phyloP scores from a whole-genome alignment of 768 basidiomycete species.

The Boletus huronensis region DNA sequence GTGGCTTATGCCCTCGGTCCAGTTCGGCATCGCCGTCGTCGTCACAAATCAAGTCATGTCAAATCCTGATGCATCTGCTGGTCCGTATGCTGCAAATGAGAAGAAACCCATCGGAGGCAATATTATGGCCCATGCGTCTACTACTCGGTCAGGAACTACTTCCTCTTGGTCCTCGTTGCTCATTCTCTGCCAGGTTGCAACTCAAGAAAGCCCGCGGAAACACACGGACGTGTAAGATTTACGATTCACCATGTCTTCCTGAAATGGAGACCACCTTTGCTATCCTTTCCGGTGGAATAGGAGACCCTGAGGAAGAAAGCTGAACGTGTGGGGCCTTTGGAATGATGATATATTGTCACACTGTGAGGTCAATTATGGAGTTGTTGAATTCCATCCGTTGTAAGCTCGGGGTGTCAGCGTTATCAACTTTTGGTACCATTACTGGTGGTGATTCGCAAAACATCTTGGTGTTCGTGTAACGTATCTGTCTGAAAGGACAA shows the following conservation, averaged over 20 bases:
- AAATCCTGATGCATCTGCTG: slow-evolving; percentile 91
- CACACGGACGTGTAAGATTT: slow-evolving; percentile 93
- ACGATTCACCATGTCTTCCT: slow-evolving; percentile 95
- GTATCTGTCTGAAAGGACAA: not conserved
- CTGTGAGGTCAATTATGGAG: slow-evolving; percentile 5
- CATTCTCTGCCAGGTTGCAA: slow-evolving; percentile 56
- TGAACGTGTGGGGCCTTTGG: slow-evolving; percentile 26
- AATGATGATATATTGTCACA: not conserved
- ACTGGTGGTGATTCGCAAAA: not conserved
- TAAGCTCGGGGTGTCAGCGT: slow-evolving; percentile 1
- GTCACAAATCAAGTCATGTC: slow-evolving; percentile 99
- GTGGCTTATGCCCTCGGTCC: slow-evolving; percentile 9
- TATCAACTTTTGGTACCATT: not conserved
- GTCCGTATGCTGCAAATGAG: slow-evolving; percentile 83
- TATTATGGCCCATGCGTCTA: slow-evolving; percentile 98
- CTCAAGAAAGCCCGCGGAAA: slow-evolving; percentile 90
- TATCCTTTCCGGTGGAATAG: slow-evolving; percentile 87
- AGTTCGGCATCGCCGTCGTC: slow-evolving; percentile 98
- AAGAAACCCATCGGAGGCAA: slow-evolving; percentile 99
- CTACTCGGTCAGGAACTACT: slow-evolving; percentile 66
- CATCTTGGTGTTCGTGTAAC: not conserved
- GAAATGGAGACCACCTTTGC: slow-evolving; percentile 96
- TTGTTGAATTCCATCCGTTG: slow-evolving; percentile 13
- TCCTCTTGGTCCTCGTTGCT: slow-evolving; percentile 2
- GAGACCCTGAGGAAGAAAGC: slow-evolving; percentile 87